Conservation (phyloP, 1,284 basidiomycete genomes). For the Microbotryum saponariae region DNA sequence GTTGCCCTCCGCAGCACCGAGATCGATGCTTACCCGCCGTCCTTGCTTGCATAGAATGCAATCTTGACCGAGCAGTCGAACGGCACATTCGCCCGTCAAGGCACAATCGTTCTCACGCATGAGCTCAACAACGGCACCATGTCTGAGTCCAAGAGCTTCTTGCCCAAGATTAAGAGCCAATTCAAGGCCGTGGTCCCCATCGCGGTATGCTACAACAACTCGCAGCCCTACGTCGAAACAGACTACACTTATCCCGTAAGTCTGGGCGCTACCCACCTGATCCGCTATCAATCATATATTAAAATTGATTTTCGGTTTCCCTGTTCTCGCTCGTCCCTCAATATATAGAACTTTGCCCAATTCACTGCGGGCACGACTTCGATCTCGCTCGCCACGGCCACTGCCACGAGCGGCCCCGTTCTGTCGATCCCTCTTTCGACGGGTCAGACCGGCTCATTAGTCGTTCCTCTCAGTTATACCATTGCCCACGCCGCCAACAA, state of each 20-base stretch:
- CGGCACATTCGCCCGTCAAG: constrained; percentile 41
- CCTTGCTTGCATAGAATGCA: constrained; percentile 3
- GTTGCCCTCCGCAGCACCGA: neutral
- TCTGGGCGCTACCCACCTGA: neutral
- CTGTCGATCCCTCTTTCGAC: constrained; percentile 7
- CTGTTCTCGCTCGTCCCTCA: neutral
- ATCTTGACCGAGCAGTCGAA: constrained; percentile 41
- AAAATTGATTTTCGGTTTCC: neutral
- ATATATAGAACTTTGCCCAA: constrained; percentile 20
- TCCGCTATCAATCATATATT: too few species aligned
- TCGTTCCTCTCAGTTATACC: neutral
- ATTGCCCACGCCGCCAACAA: too few species aligned
- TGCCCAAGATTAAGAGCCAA: constrained; percentile 16
- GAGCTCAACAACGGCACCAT: constrained; percentile 46
- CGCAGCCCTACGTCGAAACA: constrained; percentile 45
- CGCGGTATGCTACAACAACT: constrained; percentile 42
- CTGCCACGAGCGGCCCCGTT: constrained; percentile 11
- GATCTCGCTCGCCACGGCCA: constrained; percentile 19
- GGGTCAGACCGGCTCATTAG: neutral
- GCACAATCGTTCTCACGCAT: constrained; percentile 46
- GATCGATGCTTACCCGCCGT: neutral
- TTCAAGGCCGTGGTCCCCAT: constrained; percentile 35
- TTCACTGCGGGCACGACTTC: constrained; percentile 23
- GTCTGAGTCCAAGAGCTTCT: constrained; percentile 20
- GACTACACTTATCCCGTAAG: constrained; percentile 26